Evolutionary conservation across 176 grass and related monocot species (phyloP), one percentile per base, ranked within the genome.

Genomic region (Coix lacrymajobi): DNA sequence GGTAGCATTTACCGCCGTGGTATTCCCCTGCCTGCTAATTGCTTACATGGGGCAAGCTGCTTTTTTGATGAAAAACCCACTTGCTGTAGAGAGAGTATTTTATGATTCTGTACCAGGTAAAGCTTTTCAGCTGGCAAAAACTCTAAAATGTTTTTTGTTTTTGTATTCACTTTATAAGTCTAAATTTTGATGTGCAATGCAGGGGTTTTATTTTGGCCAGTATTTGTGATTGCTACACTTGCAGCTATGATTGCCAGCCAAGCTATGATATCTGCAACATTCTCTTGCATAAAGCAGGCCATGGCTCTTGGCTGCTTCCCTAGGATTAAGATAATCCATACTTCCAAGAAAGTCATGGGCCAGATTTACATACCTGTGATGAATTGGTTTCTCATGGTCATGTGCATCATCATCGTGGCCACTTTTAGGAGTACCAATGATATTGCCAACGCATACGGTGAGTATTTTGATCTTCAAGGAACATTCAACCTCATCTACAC

Each of bases 41-140:
- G 96, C 96, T 63, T 99, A 99, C 85, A 96, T 99, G 93, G 96
- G 96, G 37, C 96, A 99, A 88, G 96, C 96, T 88, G 93, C 96
- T 67, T 96, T 85, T 90, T 86, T 99, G 81, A 96, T 92, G 84
- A 88, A 96, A 80, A 73, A 90, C 76, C 96, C 96, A 43, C 68
- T 75, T 90, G 85, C 38, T 51, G 87, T 52, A 15, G 85, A 93
- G 85, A 91, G 96, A 86, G 81, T 99, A 81, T 99, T 99, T 70
- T 99, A 99, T 81, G 91, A 96, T 88, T 99, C 96, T 39, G 89
- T 99, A 38, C 96, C 96, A 87, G 90, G 96, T 99, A 91, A 87
- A 75, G 28, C 0, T 66, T 70, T 85, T 67, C 54, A 69, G 6
- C 33, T 85, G 82, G 70, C 66, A 73, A 36, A 22, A 62, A 84